Evolutionary conservation across 177 flowering plant genomes (phyloP).

Genomic region (Telopea speciosissima): DNA sequence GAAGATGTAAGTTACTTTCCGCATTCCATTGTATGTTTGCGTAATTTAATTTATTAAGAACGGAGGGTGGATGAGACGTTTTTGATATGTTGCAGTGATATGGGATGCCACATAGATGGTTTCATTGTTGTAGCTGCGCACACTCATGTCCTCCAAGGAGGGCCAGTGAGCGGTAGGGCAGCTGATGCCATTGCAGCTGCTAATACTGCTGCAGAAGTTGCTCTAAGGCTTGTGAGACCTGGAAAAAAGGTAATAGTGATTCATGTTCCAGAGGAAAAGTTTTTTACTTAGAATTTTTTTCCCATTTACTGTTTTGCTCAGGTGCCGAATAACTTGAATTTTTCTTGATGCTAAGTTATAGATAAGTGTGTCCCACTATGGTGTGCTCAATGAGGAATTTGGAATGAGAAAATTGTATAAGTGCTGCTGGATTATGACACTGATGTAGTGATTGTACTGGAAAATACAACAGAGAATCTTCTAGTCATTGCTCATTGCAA

Average conservation of each 20-base stretch:
- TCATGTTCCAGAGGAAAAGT: neutral
- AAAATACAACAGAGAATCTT: too few relatives aligned
- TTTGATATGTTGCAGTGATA: constrained; percentile 45
- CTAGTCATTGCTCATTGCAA: too few relatives aligned
- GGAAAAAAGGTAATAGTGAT: constrained; percentile 65
- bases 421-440: too few relatives aligned
- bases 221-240: constrained; percentile 90
- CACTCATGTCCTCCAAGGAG: constrained; percentile 79
- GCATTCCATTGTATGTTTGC: neutral
- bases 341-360: too few relatives aligned
- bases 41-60: neutral
- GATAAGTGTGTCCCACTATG: too few relatives aligned
- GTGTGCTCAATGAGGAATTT: too few relatives aligned
- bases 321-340: too few relatives aligned
- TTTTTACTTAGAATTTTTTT: neutral
- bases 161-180: constrained; percentile 75
- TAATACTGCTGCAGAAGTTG: constrained; percentile 97
- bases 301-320: too few relatives aligned
- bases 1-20: constrained; percentile 61
- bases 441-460: too few relatives aligned
- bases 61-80: neutral
- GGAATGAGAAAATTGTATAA: too few relatives aligned
- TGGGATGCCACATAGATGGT: constrained; percentile 97
- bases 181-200: constrained; percentile 97
- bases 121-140: constrained; percentile 89